phyloP scores from a whole-genome alignment of 257 asterid species.

The Plantago major region DNA sequence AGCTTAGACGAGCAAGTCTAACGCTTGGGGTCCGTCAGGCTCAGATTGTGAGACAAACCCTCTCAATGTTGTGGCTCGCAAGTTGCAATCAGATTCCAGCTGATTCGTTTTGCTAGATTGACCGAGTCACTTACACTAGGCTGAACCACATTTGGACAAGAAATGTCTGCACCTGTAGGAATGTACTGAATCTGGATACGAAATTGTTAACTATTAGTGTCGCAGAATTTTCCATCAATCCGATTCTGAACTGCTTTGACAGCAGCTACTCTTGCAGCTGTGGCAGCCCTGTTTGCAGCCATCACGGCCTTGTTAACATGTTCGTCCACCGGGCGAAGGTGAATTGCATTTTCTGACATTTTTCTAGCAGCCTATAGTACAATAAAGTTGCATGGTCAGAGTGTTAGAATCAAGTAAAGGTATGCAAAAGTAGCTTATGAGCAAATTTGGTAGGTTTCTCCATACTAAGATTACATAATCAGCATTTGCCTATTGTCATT shows the following conservation, averaged over 20 bases:
- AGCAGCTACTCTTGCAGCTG: conserved; percentile 63
- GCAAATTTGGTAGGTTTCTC: no score
- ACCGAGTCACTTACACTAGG: neutral
- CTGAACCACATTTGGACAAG: neutral
- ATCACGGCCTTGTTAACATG: conserved; percentile 65
- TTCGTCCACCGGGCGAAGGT: conserved; percentile 49
- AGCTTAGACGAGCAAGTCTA: neutral
- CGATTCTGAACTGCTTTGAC: conserved; percentile 50
- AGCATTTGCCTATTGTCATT: no score
- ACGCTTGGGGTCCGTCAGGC: neutral
- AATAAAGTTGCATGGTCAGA: no score
- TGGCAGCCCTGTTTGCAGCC: conserved; percentile 61
- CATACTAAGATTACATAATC: no score
- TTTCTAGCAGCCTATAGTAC: conserved; percentile 61
- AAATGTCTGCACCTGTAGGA: neutral
- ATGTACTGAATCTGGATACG: neutral
- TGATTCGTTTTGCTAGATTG: neutral
- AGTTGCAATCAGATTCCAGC: neutral
- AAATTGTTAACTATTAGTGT: conserved; percentile 27
- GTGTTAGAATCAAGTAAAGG: no score
- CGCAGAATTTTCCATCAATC: conserved; percentile 42
- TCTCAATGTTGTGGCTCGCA: no score
- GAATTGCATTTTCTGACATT: conserved; percentile 56
- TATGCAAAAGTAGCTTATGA: no score
- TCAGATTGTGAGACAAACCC: conserved; percentile 1